Percentiles rank a stretch among this genome's conserved stretches.
Conservation (phyloP, 202 grass and related monocot species). For the Panicum hallii region DNA sequence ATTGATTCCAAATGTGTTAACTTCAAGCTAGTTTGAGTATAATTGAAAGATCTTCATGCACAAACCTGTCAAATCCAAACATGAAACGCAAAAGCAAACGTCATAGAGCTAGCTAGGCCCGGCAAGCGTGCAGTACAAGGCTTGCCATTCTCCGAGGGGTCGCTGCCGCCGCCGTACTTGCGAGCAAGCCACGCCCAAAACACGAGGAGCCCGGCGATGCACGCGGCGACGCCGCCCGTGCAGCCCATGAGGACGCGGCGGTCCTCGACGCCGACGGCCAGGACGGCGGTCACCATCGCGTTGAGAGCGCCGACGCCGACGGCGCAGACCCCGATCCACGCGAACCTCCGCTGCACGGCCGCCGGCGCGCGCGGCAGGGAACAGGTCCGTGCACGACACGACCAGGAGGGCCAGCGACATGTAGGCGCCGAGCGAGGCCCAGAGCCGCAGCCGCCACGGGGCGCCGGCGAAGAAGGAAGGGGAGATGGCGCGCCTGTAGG, state of each 20-base stretch:
- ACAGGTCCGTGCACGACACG: not conserved
- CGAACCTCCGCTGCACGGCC: not conserved
- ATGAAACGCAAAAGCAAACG: too few relatives aligned
- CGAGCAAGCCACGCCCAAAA: constrained; percentile 31
- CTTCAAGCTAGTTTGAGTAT: too few relatives aligned
- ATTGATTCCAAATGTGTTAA: too few relatives aligned
- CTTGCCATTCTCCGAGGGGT: not conserved
- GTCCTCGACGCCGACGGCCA: not conserved
- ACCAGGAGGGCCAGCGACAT: not conserved
- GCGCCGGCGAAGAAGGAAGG: not conserved
- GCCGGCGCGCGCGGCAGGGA: constrained; percentile 17
- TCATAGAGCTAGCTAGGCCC: too few relatives aligned
- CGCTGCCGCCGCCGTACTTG: not conserved
- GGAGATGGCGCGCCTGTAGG: not conserved
- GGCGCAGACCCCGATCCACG: not conserved
- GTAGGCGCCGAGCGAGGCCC: constrained; percentile 2
- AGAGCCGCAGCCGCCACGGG: constrained; percentile 9
- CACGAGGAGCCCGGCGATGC: not conserved
- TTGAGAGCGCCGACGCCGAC: not conserved
- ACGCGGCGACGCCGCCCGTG: not conserved
- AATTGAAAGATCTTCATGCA: too few relatives aligned
- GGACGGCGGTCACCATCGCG: not conserved
- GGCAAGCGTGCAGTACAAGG: too few relatives aligned
- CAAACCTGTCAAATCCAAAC: too few relatives aligned
- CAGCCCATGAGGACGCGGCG: not conserved